A percentile compares a stretch with the other conserved stretches of the same genome.
Conservation (phyloP, 148 eudicot species). For the Nepenthes gracilis region DNA sequence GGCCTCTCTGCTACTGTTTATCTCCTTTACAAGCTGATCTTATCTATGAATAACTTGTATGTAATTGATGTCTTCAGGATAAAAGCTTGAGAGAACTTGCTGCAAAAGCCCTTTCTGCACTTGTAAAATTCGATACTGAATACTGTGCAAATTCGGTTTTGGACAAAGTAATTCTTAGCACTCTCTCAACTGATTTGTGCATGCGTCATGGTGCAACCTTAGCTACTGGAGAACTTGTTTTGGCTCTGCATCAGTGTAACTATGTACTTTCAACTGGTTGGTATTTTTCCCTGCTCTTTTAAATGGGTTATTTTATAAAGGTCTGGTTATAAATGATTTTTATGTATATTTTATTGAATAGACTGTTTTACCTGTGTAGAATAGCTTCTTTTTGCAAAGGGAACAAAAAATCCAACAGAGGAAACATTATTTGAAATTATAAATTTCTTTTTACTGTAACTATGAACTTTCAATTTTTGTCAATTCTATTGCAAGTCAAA, state of each 20-base stretch:
- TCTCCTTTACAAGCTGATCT: background rate
- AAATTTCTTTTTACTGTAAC: too few species aligned
- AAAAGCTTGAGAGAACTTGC: constrained; percentile 94
- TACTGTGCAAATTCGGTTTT: constrained; percentile 61
- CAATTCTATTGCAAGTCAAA: too few species aligned
- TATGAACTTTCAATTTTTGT: too few species aligned
- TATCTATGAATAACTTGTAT: constrained; percentile 7
- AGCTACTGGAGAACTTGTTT: constrained; percentile 82
- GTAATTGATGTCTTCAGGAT: constrained; percentile 40
- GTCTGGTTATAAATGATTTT: background rate
- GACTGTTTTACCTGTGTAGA: too few species aligned
- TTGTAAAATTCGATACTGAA: constrained; percentile 71
- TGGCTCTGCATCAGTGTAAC: constrained; percentile 52
- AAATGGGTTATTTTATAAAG: background rate
- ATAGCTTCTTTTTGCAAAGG: too few species aligned
- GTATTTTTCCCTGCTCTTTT: constrained; percentile 8
- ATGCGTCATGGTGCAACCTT: constrained; percentile 96
- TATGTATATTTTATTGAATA: too few species aligned
- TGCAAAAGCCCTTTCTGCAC: constrained; percentile 71
- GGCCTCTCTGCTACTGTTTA: background rate
- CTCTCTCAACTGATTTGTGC: constrained; percentile 90
- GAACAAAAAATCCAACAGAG: too few species aligned
- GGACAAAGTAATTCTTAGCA: constrained; percentile 66
- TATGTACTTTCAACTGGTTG: constrained; percentile 62
- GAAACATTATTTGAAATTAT: too few species aligned